Evolutionary conservation across 2,329 filamentous ascomycete genomes (phyloP).

Genomic region (Penicillium frequentans): DNA sequence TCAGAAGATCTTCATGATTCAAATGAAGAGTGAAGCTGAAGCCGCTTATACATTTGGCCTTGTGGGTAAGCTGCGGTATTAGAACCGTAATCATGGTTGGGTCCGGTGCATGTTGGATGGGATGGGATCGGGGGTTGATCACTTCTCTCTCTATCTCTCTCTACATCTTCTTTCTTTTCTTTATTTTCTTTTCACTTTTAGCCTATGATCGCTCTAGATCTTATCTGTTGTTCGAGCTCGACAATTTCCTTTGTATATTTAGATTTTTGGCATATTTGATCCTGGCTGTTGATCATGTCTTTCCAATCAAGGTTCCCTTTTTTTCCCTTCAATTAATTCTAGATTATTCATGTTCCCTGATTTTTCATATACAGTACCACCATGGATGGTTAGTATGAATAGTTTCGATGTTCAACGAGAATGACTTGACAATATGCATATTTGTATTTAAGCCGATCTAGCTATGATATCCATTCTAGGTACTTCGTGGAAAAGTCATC

Average conservation of each 20-base stretch:
- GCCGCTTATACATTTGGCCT: constrained; percentile 56
- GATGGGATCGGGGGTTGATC: neutral
- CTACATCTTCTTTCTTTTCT: neutral
- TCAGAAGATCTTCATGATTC: constrained; percentile 65
- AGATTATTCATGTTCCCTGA: no score
- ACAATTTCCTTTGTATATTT: constrained; percentile 21
- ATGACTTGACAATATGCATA: no score
- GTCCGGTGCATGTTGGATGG: constrained; percentile 8
- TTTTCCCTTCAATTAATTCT: neutral
- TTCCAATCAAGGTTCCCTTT: neutral
- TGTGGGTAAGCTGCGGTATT: constrained; percentile 55
- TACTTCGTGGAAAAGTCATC: no score
- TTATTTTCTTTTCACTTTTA: neutral
- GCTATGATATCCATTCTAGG: no score
- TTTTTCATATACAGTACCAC: no score
- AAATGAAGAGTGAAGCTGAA: constrained; percentile 56
- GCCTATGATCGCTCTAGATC: constrained; percentile 7
- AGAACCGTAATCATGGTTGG: constrained; percentile 13
- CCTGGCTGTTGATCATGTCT: constrained; percentile 9
- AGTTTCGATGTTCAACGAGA: no score
- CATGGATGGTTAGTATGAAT: no score
- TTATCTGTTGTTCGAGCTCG: constrained; percentile 9
- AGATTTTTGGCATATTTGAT: constrained; percentile 10
- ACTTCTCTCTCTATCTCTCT: neutral
- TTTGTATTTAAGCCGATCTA: neutral